Conservation (phyloP, 2,329 filamentous ascomycete species). For the Hypoxylon sp. region DNA sequence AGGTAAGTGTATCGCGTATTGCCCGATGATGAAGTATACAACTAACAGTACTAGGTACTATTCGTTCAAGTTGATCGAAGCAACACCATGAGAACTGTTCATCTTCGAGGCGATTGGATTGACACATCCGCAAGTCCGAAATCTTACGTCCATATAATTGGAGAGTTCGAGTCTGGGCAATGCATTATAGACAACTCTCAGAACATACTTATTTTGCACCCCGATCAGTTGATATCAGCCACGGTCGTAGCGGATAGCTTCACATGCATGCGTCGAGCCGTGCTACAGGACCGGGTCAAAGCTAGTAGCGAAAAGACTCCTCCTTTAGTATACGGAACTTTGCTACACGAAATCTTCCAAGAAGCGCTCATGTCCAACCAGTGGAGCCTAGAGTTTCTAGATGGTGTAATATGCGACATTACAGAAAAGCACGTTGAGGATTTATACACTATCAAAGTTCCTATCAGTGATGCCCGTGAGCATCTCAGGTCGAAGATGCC, state of each 20-base stretch:
- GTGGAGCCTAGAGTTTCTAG: slow-evolving; percentile 78
- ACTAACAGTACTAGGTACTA: slow-evolving; percentile 67
- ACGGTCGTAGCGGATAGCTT: slow-evolving; percentile 98
- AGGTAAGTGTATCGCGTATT: slow-evolving; percentile 61
- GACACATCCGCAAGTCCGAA: slow-evolving; percentile 79
- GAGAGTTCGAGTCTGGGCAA: slow-evolving; percentile 75
- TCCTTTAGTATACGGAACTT: slow-evolving; percentile 88
- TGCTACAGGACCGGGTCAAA: slow-evolving; percentile 94
- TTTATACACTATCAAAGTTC: slow-evolving; percentile 85
- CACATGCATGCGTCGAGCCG: slow-evolving; percentile 86
- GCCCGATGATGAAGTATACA: slow-evolving; percentile 2
- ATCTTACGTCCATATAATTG: slow-evolving; percentile 87
- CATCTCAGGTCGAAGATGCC: slow-evolving; percentile 85
- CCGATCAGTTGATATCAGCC: slow-evolving; percentile 93
- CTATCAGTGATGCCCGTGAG: slow-evolving; percentile 75
- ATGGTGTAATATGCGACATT: slow-evolving; percentile 70
- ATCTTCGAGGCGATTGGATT: slow-evolving; percentile 85
- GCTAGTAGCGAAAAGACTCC: slow-evolving; percentile 82
- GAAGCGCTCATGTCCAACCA: slow-evolving; percentile 83
- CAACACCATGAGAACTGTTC: slow-evolving; percentile 71
- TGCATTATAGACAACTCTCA: slow-evolving; percentile 84
- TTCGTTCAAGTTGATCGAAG: slow-evolving; percentile 82
- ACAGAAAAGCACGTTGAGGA: slow-evolving; percentile 86
- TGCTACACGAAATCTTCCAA: slow-evolving; percentile 96
- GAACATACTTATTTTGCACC: slow-evolving; percentile 90